Base-by-base conservation (phyloP, 176 grass and related monocot genomes). In the Avena eriantha region DNA sequence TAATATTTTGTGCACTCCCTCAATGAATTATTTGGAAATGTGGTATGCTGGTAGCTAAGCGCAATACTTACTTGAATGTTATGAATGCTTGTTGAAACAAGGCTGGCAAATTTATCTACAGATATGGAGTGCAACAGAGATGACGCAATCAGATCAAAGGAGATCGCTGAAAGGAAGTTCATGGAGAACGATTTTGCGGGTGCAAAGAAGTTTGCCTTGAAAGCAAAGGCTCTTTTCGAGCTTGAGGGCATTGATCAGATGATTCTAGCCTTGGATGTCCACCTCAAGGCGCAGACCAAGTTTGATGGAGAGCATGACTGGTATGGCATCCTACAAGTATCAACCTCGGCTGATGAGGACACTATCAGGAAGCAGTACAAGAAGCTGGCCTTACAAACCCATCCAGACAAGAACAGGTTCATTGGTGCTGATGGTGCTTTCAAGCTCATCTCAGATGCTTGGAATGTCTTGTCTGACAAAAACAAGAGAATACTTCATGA, bases 321-420 rank as follows among this genome's bases (percentile, higher is more conserved):
- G 94, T 95, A 95, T 86, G 77, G 78, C 14, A 89, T 89, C 45
- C 48, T 95, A 24, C 85, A 84, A 58, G 48, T 91, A 36, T 78
- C 85, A 79, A 48, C 73, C 18, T 80, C 8, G 19, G 91, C 81
- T 50, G 89, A 93, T 23, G 86, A 89, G 15, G 94, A 89, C 16
- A 63, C 79, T 66, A 80, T 95, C 86, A 93, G 77, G 82, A 95
- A 83, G 86, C 85, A 91, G 19, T 93, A 93, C 82, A 95, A 79
- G 87, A 95, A 89, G 79, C 87, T 93, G 78, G 91, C 87, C 35
- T 80, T 95, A 21, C 91, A 89, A 88, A 90, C 77, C 85, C 93
- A 95, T 80, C 91, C 93, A 60, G 91, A 95, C 78, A 95, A 95
- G 80, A 95, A 95, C 26, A 86, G 67, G 26, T 91, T 89, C 17